Evolutionary conservation across 2,329 filamentous ascomycete genomes (phyloP), one percentile per base, ranked within the genome.

Genomic region (Xylaria sp.): DNA sequence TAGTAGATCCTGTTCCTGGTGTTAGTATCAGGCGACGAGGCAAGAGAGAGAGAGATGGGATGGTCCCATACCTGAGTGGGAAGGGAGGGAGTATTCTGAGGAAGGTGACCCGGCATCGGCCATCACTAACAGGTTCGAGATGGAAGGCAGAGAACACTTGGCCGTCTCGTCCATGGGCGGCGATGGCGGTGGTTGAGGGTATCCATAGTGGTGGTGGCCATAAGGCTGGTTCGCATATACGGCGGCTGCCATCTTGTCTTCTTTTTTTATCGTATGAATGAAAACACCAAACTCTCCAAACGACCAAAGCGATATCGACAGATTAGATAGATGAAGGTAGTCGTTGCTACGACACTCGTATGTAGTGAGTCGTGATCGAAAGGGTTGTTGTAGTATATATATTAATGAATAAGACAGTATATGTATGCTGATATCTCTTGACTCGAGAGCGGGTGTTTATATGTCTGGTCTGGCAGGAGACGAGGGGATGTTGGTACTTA

Each of bases 71-170:
- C 70, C 68, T 68, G 68, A 60, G 48, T 75, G 73, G 55, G 75
- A 73, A 71, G 79, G 75, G 70, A 79, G 76, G 37, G 79, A 79
- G n/a, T 80, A 76, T 76, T 86, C 78, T 73, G 78, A 79, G 16
- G 81, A 80, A 55, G 80, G 78, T 44, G 81, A 84, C 68, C 81
- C 87, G 68, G 85, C 86, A 75, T 94, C 90, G 56, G 91, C 90
- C 69, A 93, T 83, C 63, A 89, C 89, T 55, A 97, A 81, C 59
- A 97, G 82, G 74, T 91, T 93, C 44, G 92, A 96, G 74, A 97
- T 97, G 46, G 93, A 96, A 18, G 93, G 93, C 59, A 97, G 79
- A 54, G 92, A 96, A 71, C 89, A 94, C 76, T 88, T 92, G 66
- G 85, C 79, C 51, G 76, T 76, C 70, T 91, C 88, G 69, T 92